Evolutionary conservation across 345 rosid species (phyloP).

Genomic region (Melaleuca alternifolia): DNA sequence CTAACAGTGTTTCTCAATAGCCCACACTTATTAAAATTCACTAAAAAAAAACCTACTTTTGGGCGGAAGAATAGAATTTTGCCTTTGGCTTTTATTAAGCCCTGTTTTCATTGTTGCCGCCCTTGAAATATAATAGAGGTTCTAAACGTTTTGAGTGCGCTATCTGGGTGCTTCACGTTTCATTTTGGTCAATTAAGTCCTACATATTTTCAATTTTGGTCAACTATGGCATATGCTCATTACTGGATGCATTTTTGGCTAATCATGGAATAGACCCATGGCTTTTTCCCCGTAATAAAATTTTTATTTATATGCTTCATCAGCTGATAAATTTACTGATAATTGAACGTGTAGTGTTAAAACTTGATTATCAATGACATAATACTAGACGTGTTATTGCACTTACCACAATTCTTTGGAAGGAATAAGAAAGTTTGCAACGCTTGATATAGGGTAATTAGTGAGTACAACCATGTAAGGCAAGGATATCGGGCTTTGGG

Average conservation of each 20-base stretch:
- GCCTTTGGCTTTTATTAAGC: not conserved
- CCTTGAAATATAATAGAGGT: too few species aligned
- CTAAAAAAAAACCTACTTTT: not conserved
- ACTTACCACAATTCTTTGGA: not conserved
- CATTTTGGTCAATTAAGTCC: not conserved
- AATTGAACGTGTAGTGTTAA: too few species aligned
- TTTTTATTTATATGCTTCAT: too few species aligned
- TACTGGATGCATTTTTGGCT: not conserved
- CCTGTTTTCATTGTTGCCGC: not conserved
- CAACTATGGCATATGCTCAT: not conserved
- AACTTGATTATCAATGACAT: too few species aligned
- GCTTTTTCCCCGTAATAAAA: not conserved
- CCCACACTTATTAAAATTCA: not conserved
- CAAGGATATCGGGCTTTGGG: too few species aligned
- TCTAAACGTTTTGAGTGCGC: not conserved
- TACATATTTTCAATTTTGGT: not conserved
- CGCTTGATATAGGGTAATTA: not conserved
- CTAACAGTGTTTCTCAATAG: rapidly evolving
- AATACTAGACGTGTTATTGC: not conserved
- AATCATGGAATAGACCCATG: not conserved
- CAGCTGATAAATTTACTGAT: too few species aligned
- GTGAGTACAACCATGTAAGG: too few species aligned
- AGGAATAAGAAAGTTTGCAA: not conserved
- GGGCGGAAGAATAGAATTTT: not conserved
- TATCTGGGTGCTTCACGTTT: not conserved